These are phyloP conservation scores for Ophiosphaerella herpotricha DNA, from an alignment of 2,329 filamentous ascomycete species.

Conservation along the genomic window DNA sequence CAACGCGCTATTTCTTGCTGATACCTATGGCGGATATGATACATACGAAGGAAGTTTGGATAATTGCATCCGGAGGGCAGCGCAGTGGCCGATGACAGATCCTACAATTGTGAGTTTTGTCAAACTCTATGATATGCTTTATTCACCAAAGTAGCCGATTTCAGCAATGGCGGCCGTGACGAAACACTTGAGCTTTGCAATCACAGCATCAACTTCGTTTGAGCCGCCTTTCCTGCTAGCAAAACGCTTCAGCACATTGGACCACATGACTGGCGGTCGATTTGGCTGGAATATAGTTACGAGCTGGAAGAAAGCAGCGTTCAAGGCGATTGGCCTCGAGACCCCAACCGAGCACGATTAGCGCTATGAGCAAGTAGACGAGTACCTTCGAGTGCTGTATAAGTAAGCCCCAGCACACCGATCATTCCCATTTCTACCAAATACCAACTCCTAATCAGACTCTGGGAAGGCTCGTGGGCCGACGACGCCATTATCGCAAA, in stretches of 20 bases:
- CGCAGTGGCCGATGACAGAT: conserved; percentile 69
- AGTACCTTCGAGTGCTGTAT: conserved; percentile 67
- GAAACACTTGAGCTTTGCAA: conserved; percentile 65
- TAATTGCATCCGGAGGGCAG: conserved; percentile 64
- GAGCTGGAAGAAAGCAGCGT: conserved; percentile 65
- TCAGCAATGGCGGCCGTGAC: conserved; percentile 70
- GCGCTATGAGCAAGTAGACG: conserved; percentile 69
- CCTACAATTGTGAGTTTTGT: conserved; percentile 60
- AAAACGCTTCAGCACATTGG: conserved; percentile 65
- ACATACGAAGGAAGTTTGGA: conserved; percentile 65
- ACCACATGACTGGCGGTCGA: conserved; percentile 65
- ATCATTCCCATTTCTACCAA: neutral
- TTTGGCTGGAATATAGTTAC: conserved; percentile 72
- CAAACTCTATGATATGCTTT: neutral
- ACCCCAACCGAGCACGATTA: conserved; percentile 65
- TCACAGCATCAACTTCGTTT: conserved; percentile 67
- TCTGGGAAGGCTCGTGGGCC: conserved; percentile 60
- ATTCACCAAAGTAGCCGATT: conserved; percentile 39
- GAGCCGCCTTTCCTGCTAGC: conserved; percentile 66
- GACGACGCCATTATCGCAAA: conserved; percentile 62
- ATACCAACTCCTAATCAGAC: conserved; percentile 32
- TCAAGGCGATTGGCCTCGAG: conserved; percentile 65
- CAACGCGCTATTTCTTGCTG: conserved; percentile 68
- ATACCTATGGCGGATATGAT: conserved; percentile 68
- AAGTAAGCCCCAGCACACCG: conserved; percentile 51